Percentiles rank a stretch among this genome's conserved stretches.
These are phyloP conservation scores for Arctium minus DNA, from an alignment of 129 eudicot genomes.

Conservation along the genomic window DNA sequence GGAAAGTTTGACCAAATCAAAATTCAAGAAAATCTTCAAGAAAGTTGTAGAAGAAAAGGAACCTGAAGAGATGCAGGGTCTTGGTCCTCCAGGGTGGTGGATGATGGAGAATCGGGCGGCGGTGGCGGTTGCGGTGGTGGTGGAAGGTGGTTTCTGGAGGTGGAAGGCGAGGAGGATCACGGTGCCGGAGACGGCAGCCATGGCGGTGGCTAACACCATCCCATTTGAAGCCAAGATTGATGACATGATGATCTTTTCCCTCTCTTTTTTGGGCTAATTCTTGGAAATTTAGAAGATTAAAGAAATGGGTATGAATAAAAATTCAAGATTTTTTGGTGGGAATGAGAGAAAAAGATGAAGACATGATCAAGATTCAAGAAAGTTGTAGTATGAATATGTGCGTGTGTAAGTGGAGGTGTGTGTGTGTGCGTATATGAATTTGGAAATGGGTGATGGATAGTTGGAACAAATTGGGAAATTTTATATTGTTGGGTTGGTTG, in stretches of 20 bases:
- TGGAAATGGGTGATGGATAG: constrained; percentile 11
- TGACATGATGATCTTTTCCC: constrained; percentile 38
- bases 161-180: constrained; percentile 55
- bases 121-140: constrained; percentile 15
- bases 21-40: constrained; percentile 6
- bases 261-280: constrained; percentile 5
- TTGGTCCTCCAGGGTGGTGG: constrained; percentile 27
- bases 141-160: constrained; percentile 47
- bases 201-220: constrained; percentile 69
- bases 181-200: constrained; percentile 89
- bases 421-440: neutral
- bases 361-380: constrained; percentile 18
- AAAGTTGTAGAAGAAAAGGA: constrained; percentile 1
- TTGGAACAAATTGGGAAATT: constrained; percentile 29
- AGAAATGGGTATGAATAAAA: constrained; percentile 7
- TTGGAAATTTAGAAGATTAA: neutral
- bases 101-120: constrained; percentile 28
- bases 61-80: constrained; percentile 80
- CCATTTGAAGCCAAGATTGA: constrained; percentile 60
- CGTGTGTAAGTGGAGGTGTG: neutral
- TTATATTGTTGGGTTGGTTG: constrained; percentile 36
- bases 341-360: constrained; percentile 11
- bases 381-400: neutral
- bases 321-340: neutral
- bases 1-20: constrained; percentile 18